Base-by-base conservation (phyloP, 139 green algal genomes). In the Chlorella sp. region DNA sequence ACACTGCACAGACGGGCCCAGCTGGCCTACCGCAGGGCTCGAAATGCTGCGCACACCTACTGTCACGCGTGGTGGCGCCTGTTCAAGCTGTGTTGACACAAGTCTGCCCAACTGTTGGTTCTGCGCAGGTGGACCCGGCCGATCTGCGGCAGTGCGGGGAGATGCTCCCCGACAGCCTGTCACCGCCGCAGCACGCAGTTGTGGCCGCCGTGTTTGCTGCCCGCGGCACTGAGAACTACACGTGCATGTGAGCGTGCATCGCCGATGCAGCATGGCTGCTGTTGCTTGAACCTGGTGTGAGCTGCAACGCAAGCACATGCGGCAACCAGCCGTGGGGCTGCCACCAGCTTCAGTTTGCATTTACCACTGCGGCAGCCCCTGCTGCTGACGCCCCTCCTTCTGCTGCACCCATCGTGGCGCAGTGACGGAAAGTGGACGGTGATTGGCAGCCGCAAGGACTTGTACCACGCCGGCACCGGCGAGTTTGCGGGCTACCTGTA, bases 391-490 rank as follows among this genome's bases (percentile, higher is more conserved):
- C 3, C n/a, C 65, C 30, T 23, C 17, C 12, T 25, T 32, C 65
- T 23, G 17, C 13, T 32, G 17, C 3, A 13, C 65, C 32, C 12
- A 4, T 13, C 30, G 17, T 38, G 32, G 44, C 21, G 68, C 68
- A 30, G 34, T 1, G 68, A 69, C 28, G 25, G 30, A 34, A 44
- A 38, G 17, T 74, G 68, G 68, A 44, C 23, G 32, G 68, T 74
- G 68, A 26, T 51, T 74, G 68, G 68, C 15, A 47, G 32, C 5
- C 68, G 68, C 68, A 74, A 74, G 68, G 68, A 74, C 68, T 28
- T 74, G 68, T 74, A 74, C 36, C 41, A 74, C 32, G 68, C 68
- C 5, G 68, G 36, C 68, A 51, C 68, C 21, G 68, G 68, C 32
- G 4, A 44, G 32, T 74, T 47, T 41, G 68, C 32, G 21, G 68